A percentile compares a stretch with the other conserved stretches of the same genome.
phyloP scores from a whole-genome alignment of 805 yeast species.

The Starmerella bombi region DNA sequence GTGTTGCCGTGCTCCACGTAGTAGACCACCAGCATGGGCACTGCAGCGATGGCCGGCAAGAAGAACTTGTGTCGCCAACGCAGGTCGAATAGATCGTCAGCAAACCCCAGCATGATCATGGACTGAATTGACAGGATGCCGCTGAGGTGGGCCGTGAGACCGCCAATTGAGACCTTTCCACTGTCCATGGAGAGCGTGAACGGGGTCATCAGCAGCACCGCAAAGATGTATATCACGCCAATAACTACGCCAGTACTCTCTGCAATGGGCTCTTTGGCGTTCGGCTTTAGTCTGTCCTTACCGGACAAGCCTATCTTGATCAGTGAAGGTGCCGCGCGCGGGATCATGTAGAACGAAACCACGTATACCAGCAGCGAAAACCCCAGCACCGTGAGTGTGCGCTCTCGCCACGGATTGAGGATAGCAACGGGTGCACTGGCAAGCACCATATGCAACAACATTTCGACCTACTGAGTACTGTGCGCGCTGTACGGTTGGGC shows the following conservation, averaged over 20 bases:
- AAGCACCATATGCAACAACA: slow-evolving; percentile 1
- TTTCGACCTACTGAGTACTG: too few species aligned
- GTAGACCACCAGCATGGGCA: slow-evolving; percentile 82
- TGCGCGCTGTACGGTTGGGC: not conserved
- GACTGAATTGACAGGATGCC: slow-evolving; percentile 73
- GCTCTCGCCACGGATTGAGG: slow-evolving; percentile 13
- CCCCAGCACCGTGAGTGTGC: slow-evolving; percentile 14
- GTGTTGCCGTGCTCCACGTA: slow-evolving; percentile 92
- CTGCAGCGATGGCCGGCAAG: slow-evolving; percentile 84
- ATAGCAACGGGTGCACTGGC: slow-evolving; percentile 14
- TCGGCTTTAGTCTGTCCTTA: slow-evolving; percentile 57
- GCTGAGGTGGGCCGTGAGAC: slow-evolving; percentile 72
- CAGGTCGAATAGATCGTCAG: slow-evolving; percentile 90
- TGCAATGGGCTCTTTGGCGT: slow-evolving; percentile 54
- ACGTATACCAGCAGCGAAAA: slow-evolving; percentile 13
- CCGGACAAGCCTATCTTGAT: slow-evolving; percentile 60
- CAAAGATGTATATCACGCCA: slow-evolving; percentile 64
- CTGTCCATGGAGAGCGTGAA: slow-evolving; percentile 8
- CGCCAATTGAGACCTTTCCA: slow-evolving; percentile 32
- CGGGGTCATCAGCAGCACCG: slow-evolving; percentile 78
- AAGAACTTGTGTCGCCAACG: slow-evolving; percentile 97
- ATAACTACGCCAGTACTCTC: slow-evolving; percentile 89
- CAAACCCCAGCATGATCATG: slow-evolving; percentile 72
- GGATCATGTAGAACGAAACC: slow-evolving; percentile 16
- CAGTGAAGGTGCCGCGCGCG: slow-evolving; percentile 19